A percentile compares a stretch with the other conserved stretches of the same genome.
Conservation (phyloP, 495 filamentous ascomycete genomes). For the Aspergillus conjunctus region DNA sequence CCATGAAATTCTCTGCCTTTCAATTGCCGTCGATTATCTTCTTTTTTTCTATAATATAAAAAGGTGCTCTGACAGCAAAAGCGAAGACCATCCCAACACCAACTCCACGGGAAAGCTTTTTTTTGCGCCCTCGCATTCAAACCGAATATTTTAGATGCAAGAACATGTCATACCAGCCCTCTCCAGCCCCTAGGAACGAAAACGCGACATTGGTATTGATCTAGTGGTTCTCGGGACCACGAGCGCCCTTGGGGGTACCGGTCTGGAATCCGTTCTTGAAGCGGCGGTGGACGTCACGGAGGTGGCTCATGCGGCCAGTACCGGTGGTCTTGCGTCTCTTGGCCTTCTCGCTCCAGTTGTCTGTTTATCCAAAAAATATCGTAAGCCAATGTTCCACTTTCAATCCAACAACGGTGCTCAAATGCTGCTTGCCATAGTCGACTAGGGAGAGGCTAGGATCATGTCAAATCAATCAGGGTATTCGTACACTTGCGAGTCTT, state of each 20-base stretch:
- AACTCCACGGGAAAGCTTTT: conserved; percentile 47
- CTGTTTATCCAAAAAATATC: conserved; percentile 52
- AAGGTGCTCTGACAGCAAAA: conserved; percentile 37
- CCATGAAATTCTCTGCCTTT: conserved; percentile 30
- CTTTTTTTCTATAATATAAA: conserved; percentile 23
- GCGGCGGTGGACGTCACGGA: conserved; percentile 83
- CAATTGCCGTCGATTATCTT: conserved; percentile 30
- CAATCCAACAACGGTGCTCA: conserved; percentile 12
- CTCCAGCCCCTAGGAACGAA: conserved; percentile 51
- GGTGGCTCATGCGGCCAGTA: conserved; percentile 87
- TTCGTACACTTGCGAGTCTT: conserved; percentile 98
- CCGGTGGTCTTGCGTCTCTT: conserved; percentile 99
- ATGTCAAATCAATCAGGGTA: conserved; percentile 25
- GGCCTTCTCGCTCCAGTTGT: conserved; percentile 99
- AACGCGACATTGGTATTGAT: conserved; percentile 46
- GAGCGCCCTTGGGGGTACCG: conserved; percentile 82
- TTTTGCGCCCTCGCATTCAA: conserved; percentile 44
- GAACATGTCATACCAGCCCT: conserved; percentile 49
- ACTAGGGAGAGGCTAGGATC: not conserved
- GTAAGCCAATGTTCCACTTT: conserved; percentile 34
- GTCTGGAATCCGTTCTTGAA: conserved; percentile 97
- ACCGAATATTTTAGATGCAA: conserved; percentile 47
- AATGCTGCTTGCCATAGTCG: conserved; percentile 17
- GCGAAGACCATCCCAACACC: conserved; percentile 41
- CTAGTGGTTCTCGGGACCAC: conserved; percentile 60